Percentiles rank a stretch among this genome's conserved stretches.
Conservation (phyloP, 164 flowering plant species). For the Vitis cinerea region DNA sequence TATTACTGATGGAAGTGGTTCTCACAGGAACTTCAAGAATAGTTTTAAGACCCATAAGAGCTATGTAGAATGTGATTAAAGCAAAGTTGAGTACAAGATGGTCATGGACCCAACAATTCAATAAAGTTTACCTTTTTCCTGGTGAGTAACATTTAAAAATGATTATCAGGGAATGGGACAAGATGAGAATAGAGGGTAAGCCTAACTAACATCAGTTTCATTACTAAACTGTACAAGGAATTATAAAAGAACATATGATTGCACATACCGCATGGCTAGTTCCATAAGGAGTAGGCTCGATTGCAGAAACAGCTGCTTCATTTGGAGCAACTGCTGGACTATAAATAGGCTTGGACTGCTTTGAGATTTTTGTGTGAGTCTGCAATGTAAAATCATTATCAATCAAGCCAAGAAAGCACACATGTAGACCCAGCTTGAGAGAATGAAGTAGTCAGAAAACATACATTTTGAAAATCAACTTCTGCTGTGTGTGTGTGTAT, state of each 20-base stretch:
- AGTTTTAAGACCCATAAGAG: too few relatives aligned
- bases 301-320: conserved; percentile 41
- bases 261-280: conserved; percentile 69
- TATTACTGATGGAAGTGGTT: too few relatives aligned
- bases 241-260: background rate
- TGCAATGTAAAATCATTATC: conserved; percentile 26
- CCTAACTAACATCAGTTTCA: background rate
- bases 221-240: background rate
- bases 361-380: conserved; percentile 66
- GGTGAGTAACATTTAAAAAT: too few relatives aligned
- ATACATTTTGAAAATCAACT: background rate
- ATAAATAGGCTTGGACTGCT: conserved; percentile 25
- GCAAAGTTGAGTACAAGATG: too few relatives aligned
- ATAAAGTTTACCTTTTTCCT: too few relatives aligned
- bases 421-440: background rate
- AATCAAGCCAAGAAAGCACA: background rate
- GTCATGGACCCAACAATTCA: too few relatives aligned
- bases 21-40: too few relatives aligned
- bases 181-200: too few relatives aligned
- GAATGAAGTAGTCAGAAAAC: background rate
- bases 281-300: conserved; percentile 71
- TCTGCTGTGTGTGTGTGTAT: too few relatives aligned
- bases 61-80: too few relatives aligned
- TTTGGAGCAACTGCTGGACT: conserved; percentile 25
- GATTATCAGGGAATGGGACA: too few relatives aligned